Percentiles rank a stretch among this genome's conserved stretches.
These are phyloP conservation scores for Prunus mongolica DNA, from an alignment of 306 rosid species.

Conservation along the genomic window DNA sequence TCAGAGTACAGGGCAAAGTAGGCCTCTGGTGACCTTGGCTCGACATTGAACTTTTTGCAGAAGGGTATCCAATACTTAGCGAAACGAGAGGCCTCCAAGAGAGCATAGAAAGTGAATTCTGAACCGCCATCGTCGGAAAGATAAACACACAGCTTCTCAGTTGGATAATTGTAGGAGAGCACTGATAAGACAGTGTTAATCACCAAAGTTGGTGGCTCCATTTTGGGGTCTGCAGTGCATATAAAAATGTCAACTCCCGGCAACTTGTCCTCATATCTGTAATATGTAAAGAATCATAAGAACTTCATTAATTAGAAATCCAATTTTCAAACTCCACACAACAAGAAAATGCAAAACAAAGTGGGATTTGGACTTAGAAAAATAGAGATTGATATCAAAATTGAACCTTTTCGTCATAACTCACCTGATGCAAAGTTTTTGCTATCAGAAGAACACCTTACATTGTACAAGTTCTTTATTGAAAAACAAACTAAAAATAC, in stretches of 20 bases:
- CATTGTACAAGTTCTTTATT: too few species aligned
- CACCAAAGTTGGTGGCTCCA: conserved; percentile 72
- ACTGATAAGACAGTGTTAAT: conserved; percentile 57
- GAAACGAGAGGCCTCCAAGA: conserved; percentile 50
- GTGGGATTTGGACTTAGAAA: neutral
- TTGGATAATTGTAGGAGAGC: conserved; percentile 53
- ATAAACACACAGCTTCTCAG: conserved; percentile 52
- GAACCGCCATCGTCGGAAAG: conserved; percentile 77
- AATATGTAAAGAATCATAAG: neutral
- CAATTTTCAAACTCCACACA: too few species aligned
- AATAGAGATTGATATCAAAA: neutral
- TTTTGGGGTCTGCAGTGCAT: conserved; percentile 68
- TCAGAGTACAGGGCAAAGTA: conserved; percentile 39
- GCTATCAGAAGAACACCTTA: too few species aligned
- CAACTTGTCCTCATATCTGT: conserved; percentile 45
- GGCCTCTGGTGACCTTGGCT: conserved; percentile 54
- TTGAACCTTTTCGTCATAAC: too few species aligned
- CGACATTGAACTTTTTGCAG: conserved; percentile 46
- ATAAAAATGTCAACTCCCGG: conserved; percentile 56
- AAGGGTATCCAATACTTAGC: conserved; percentile 65
- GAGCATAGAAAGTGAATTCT: conserved; percentile 59
- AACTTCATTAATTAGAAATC: too few species aligned
- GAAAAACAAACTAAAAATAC: too few species aligned
- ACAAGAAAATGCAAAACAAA: neutral
- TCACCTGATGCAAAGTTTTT: too few species aligned